Conservation (phyloP, 2,329 filamentous ascomycete species). For the Albifimbria verrucaria region DNA sequence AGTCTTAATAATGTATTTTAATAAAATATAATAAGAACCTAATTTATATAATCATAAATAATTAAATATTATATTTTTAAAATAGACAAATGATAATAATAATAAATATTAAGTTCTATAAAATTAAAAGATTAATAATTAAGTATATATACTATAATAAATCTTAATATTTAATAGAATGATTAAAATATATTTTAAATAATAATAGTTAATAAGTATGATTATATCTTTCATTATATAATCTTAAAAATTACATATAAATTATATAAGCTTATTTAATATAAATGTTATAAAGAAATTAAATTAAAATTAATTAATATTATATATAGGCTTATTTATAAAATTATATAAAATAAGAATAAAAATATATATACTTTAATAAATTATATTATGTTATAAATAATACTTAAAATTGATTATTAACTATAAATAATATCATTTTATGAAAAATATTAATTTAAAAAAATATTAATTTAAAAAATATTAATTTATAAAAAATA, state of each 20-base stretch:
- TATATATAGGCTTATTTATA: neutral
- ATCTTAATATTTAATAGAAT: constrained; percentile 4
- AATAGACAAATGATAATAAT: constrained; percentile 4
- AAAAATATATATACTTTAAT: neutral
- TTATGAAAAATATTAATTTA: too few species aligned
- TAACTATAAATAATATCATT: too few species aligned
- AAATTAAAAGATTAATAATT: too few species aligned
- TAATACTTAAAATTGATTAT: constrained; percentile 7
- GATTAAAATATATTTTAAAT: constrained; percentile 2
- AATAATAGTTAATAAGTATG: neutral
- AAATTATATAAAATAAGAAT: too few species aligned
- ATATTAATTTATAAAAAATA: too few species aligned
- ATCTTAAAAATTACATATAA: neutral
- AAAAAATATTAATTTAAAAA: too few species aligned
- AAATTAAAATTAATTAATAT: constrained; percentile 1
- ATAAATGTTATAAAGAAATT: too few species aligned
- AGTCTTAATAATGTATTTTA: too few species aligned
- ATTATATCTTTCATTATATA: neutral
- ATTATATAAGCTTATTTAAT: too few species aligned
- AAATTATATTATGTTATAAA: constrained; percentile 1
- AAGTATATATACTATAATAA: too few species aligned
- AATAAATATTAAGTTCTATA: constrained; percentile 3
- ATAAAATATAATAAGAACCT: neutral
- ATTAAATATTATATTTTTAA: neutral
- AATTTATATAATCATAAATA: neutral